These are phyloP conservation scores for Mucuna pruriens DNA, from an alignment of 306 rosid species.

Conservation along the genomic window DNA sequence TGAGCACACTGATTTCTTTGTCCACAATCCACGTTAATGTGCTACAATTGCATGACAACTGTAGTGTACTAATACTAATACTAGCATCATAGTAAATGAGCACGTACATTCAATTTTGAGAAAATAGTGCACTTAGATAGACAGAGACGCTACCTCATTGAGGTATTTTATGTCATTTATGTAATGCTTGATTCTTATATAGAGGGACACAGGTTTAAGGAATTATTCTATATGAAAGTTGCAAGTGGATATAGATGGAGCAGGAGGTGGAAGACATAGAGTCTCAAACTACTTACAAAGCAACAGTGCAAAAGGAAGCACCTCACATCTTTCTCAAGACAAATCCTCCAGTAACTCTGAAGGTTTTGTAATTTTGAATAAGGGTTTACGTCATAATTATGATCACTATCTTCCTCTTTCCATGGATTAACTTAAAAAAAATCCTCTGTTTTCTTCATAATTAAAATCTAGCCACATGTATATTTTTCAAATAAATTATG, in stretches of 20 bases:
- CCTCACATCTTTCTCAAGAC: conserved; percentile 34
- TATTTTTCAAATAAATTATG: background rate
- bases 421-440: background rate
- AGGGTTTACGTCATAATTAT: background rate
- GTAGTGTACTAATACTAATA: background rate
- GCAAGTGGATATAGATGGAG: conserved; percentile 21
- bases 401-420: background rate
- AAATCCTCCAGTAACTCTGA: conserved; percentile 44
- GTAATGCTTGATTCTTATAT: background rate
- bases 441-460: background rate
- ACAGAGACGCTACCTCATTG: background rate
- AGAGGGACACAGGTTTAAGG: background rate
- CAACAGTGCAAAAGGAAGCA: background rate
- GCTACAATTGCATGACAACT: background rate
- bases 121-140: background rate
- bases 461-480: background rate
- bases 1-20: background rate
- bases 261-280: conserved; percentile 50
- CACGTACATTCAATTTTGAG: background rate
- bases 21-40: background rate
- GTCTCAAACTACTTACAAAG: conserved; percentile 23
- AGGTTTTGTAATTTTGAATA: conserved; percentile 36
- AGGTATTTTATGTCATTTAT: background rate
- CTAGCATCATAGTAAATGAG: background rate
- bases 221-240: background rate